phyloP scores from a whole-genome alignment of 495 filamentous ascomycete species.

The Eremomyces bilateralis region DNA sequence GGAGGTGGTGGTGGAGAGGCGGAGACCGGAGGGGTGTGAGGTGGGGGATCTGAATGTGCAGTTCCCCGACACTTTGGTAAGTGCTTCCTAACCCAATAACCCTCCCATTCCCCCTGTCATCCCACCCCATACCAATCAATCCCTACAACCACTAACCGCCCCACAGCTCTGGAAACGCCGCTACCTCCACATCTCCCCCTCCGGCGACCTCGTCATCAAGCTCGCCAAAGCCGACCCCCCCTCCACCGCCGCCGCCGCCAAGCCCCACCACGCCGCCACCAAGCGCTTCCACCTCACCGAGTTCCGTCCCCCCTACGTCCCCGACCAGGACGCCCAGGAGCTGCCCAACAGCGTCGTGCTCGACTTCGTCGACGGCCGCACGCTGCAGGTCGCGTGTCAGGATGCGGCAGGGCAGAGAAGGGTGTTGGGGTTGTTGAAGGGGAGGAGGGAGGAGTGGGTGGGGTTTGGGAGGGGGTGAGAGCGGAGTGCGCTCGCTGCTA shows the following conservation, averaged over 20 bases:
- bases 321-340: conserved; percentile 76
- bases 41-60: conserved; percentile 85
- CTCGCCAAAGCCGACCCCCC: conserved; percentile 25
- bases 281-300: conserved; percentile 67
- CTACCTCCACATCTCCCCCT: conserved; percentile 52
- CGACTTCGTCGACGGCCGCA: conserved; percentile 65
- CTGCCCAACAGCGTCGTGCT: conserved; percentile 37
- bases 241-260: neutral
- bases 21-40: conserved; percentile 19
- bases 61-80: conserved; percentile 75
- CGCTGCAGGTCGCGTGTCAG: conserved; percentile 69
- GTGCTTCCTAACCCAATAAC: too few relatives aligned
- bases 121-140: conserved; percentile 1
- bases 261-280: conserved; percentile 20
- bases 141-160: conserved; percentile 11
- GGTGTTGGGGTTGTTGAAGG: conserved; percentile 31
- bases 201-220: conserved; percentile 55
- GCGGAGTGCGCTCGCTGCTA: too few relatives aligned
- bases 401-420: conserved; percentile 48
- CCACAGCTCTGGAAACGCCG: conserved; percentile 90
- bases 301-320: conserved; percentile 54
- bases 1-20: neutral
- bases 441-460: too few relatives aligned
- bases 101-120: neutral
- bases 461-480: too few relatives aligned